phyloP scores from a whole-genome alignment of 2,329 filamentous ascomycete genomes.

The Pochonia chlamydosporia region DNA sequence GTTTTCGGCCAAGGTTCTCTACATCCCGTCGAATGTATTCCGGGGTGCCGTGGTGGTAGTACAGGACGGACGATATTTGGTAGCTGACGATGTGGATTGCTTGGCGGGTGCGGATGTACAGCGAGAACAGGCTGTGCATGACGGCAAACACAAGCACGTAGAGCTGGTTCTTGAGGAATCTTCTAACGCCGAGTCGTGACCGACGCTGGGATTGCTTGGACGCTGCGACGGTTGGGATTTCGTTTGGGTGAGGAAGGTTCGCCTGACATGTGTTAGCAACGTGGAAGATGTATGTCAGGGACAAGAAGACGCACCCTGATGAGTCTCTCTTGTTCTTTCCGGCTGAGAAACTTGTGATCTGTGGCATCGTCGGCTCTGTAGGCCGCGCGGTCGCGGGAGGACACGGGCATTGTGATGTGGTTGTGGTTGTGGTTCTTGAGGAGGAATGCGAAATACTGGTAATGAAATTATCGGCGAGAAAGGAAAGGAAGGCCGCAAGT shows the following conservation, averaged over 20 bases:
- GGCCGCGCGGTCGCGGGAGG: constrained; percentile 27
- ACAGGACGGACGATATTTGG: constrained; percentile 72
- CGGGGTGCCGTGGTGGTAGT: constrained; percentile 93
- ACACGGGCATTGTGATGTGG: constrained; percentile 27
- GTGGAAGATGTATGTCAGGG: too few relatives aligned
- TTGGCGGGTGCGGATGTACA: constrained; percentile 79
- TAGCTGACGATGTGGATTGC: constrained; percentile 74
- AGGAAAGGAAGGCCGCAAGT: neutral
- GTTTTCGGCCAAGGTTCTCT: constrained; percentile 64
- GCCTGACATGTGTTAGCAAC: constrained; percentile 23
- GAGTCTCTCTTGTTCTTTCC: constrained; percentile 31
- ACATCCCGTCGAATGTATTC: constrained; percentile 89
- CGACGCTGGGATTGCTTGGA: constrained; percentile 21
- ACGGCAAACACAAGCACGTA: constrained; percentile 62
- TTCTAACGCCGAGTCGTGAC: constrained; percentile 51
- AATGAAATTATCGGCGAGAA: neutral
- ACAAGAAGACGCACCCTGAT: constrained; percentile 18
- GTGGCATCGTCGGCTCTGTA: constrained; percentile 34
- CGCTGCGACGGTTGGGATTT: constrained; percentile 20
- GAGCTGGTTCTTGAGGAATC: constrained; percentile 56
- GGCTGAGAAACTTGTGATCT: constrained; percentile 26
- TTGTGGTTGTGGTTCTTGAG: constrained; percentile 17
- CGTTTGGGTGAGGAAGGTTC: constrained; percentile 29
- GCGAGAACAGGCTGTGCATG: constrained; percentile 76
- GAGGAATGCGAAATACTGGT: neutral